Evolutionary conservation across 2,329 filamentous ascomycete species (phyloP).

Genomic region (Aspergillus eucalypticola): DNA sequence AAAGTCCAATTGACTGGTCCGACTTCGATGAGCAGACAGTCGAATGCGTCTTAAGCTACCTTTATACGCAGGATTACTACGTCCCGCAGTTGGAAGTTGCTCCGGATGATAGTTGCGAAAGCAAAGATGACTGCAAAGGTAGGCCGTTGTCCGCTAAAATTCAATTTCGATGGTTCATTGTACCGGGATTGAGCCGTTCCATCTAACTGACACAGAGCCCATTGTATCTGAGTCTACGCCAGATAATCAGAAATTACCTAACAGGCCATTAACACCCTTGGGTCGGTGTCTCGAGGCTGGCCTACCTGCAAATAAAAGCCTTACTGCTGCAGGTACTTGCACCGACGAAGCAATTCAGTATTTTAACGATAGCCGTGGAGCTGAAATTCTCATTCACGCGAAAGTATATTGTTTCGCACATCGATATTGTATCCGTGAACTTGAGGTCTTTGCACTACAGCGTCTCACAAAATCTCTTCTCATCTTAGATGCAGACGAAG

Average conservation of each 20-base stretch:
- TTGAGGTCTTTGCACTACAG: not conserved
- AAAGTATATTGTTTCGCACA: not conserved
- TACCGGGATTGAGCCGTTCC: too few species aligned
- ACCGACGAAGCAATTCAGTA: not conserved
- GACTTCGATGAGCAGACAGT: slow-evolving; percentile 5
- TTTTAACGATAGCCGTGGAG: not conserved
- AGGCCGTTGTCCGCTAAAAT: not conserved
- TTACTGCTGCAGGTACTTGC: not conserved
- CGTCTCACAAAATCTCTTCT: not conserved
- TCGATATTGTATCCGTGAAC: not conserved
- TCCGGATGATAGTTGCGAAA: not conserved
- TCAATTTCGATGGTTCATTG: rapidly evolving
- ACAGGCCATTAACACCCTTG: not conserved
- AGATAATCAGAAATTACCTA: rapidly evolving
- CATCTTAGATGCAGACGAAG: rapidly evolving
- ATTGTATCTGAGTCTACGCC: not conserved
- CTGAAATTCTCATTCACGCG: not conserved
- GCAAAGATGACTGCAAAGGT: not conserved
- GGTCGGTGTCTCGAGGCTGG: not conserved
- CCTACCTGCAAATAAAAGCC: not conserved
- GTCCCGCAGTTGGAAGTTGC: not conserved
- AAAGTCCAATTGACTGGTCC: not conserved
- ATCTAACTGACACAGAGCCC: too few species aligned
- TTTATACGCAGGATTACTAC: not conserved
- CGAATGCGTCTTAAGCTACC: not conserved